These are phyloP conservation scores for Fusarium nisikadoi DNA, from an alignment of 2,329 filamentous ascomycete genomes.

Conservation along the genomic window DNA sequence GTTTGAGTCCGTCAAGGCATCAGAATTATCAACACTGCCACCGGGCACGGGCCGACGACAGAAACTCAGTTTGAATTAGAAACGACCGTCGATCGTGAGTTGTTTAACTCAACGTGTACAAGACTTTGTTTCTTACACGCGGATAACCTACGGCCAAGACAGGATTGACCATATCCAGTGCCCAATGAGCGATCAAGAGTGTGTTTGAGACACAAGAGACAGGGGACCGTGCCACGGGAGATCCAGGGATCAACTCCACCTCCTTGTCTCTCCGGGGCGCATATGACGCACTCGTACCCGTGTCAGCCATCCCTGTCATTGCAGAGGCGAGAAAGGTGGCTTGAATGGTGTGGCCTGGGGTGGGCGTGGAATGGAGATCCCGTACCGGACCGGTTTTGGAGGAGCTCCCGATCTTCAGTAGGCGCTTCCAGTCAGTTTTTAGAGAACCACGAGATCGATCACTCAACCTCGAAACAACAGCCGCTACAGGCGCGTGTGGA, in stretches of 20 bases:
- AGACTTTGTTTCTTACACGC: slow-evolving; percentile 29
- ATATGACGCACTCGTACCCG: slow-evolving; percentile 46
- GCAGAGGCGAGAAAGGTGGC: slow-evolving; percentile 36
- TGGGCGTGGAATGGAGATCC: slow-evolving; percentile 38
- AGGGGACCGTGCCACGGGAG: slow-evolving; percentile 36
- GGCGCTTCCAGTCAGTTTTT: slow-evolving; percentile 7
- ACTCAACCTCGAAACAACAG: slow-evolving; percentile 20
- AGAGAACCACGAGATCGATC: slow-evolving; percentile 27
- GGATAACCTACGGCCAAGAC: slow-evolving; percentile 19
- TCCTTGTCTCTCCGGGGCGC: slow-evolving; percentile 40
- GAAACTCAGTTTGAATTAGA: slow-evolving; percentile 22
- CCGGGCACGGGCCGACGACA: slow-evolving; percentile 11
- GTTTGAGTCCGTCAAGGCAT: slow-evolving; percentile 2
- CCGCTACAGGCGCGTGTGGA: slow-evolving; percentile 35
- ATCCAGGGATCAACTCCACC: slow-evolving; percentile 35
- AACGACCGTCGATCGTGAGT: slow-evolving; percentile 33
- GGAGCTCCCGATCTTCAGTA: slow-evolving; percentile 21
- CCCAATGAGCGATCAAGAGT: slow-evolving; percentile 34
- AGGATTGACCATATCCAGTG: slow-evolving; percentile 6
- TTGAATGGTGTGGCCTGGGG: slow-evolving; percentile 29
- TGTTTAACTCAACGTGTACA: slow-evolving; percentile 28
- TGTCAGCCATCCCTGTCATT: slow-evolving; percentile 37
- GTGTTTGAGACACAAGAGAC: slow-evolving; percentile 37
- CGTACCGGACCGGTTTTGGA: slow-evolving; percentile 36
- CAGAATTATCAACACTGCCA: neutral